phyloP scores from a whole-genome alignment of 345 rosid species.

The Hibiscus trionum region DNA sequence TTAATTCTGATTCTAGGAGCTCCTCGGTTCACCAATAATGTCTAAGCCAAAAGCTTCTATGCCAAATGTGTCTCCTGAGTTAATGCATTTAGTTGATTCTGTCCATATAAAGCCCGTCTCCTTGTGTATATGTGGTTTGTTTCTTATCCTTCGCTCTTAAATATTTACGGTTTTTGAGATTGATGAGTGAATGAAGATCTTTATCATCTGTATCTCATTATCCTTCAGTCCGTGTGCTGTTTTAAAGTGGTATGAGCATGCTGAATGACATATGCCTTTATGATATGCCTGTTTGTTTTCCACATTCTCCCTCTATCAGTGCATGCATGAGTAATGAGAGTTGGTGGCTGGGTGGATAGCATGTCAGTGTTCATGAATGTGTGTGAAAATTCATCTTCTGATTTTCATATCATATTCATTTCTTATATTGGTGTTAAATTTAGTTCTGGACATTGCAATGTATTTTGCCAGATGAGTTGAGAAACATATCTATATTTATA shows the following conservation, averaged over 20 bases:
- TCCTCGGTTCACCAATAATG: constrained; percentile 67
- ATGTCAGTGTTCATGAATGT: background rate
- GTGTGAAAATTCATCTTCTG: background rate
- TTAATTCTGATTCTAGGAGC: constrained; percentile 46
- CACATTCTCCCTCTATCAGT: background rate
- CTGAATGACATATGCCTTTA: constrained; percentile 5
- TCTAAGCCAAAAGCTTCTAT: constrained; percentile 56
- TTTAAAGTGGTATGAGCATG: background rate
- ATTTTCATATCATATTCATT: background rate
- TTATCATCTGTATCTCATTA: background rate
- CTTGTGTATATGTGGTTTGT: background rate
- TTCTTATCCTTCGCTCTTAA: background rate
- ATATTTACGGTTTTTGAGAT: background rate
- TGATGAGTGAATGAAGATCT: background rate
- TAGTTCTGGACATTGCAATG: background rate
- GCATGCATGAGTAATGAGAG: background rate
- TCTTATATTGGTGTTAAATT: background rate
- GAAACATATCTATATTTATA: background rate
- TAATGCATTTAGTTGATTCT: constrained; percentile 96
- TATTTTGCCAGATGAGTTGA: background rate
- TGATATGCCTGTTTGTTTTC: constrained; percentile 1
- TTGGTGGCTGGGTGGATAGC: background rate
- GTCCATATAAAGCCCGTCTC: background rate
- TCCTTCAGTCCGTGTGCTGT: background rate
- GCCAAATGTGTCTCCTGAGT: constrained; percentile 97